These are phyloP conservation scores for Pezizomycotina sp. DNA, from an alignment of 2,329 filamentous ascomycete genomes.

Conservation along the genomic window DNA sequence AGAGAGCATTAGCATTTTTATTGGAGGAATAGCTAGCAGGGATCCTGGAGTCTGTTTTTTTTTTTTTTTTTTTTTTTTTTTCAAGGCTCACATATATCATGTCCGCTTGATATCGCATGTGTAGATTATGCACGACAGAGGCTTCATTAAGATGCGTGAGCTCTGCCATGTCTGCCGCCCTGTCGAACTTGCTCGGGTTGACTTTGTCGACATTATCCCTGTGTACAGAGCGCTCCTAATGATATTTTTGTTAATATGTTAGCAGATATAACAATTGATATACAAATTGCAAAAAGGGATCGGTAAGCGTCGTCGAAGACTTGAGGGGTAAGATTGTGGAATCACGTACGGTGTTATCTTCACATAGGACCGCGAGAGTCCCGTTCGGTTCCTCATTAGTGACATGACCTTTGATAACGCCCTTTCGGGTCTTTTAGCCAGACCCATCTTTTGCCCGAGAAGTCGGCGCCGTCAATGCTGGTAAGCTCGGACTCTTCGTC, in stretches of 20 bases:
- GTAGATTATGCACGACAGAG: slow-evolving; percentile 91
- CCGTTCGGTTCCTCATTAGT: slow-evolving; percentile 61
- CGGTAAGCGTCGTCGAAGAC: not conserved
- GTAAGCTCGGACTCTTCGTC: no score
- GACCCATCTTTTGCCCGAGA: slow-evolving; percentile 95
- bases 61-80: not conserved
- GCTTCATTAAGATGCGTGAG: slow-evolving; percentile 95
- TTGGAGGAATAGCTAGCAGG: slow-evolving; percentile 5
- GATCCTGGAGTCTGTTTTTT: not conserved
- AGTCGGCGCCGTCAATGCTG: slow-evolving; percentile 95
- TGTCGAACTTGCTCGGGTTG: slow-evolving; percentile 98
- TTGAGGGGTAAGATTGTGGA: not conserved
- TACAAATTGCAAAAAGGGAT: not conserved
- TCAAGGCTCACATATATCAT: slow-evolving; percentile 55
- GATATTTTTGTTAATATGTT: slow-evolving; percentile 12
- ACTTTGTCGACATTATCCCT: slow-evolving; percentile 89
- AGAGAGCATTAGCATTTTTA: slow-evolving; percentile 1
- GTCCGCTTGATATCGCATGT: slow-evolving; percentile 87
- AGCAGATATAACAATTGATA: slow-evolving; percentile 11
- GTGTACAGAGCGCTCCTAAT: slow-evolving; percentile 69
- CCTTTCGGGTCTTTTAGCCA: slow-evolving; percentile 77
- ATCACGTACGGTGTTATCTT: slow-evolving; percentile 63
- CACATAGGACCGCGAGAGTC: slow-evolving; percentile 70
- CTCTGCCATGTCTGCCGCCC: slow-evolving; percentile 97
- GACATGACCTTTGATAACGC: slow-evolving; percentile 91